These are phyloP conservation scores for Cytospora mali DNA, from an alignment of 2,329 filamentous ascomycete genomes.

Conservation along the genomic window DNA sequence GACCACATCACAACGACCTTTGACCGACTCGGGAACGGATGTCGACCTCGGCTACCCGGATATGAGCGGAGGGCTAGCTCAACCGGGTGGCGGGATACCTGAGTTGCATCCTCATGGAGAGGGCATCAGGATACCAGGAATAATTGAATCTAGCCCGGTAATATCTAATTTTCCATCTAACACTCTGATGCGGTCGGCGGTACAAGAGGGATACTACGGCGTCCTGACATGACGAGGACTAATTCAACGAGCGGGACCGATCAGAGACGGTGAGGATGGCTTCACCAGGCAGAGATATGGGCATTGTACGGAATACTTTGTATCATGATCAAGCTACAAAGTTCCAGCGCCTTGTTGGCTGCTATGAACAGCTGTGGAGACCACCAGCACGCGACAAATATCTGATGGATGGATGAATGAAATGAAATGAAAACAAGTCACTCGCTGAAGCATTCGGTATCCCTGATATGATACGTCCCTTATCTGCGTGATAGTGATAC, in stretches of 20 bases:
- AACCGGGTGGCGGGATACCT: constrained; percentile 29
- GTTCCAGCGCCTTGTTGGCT: constrained; percentile 19
- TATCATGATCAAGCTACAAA: constrained; percentile 16
- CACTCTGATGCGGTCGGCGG: constrained; percentile 32
- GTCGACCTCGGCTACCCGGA: constrained; percentile 33
- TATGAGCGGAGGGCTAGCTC: constrained; percentile 40
- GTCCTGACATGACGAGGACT: constrained; percentile 15
- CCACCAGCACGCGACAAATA: constrained; percentile 21
- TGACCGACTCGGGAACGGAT: constrained; percentile 23
- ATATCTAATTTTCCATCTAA: constrained; percentile 46
- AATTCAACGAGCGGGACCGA: constrained; percentile 1
- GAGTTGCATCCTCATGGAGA: constrained; percentile 14
- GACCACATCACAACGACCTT: constrained; percentile 22
- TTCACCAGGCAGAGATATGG: constrained; percentile 20
- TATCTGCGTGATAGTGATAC: background rate
- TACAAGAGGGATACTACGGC: constrained; percentile 16
- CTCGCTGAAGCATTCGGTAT: background rate
- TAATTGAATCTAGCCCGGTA: constrained; percentile 41
- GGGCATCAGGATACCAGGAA: constrained; percentile 16
- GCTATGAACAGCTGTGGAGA: constrained; percentile 14
- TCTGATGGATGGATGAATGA: constrained; percentile 26
- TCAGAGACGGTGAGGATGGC: constrained; percentile 9
- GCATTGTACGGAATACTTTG: constrained; percentile 24
- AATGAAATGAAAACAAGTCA: constrained; percentile 17
- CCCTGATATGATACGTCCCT: background rate